Base-by-base conservation (phyloP, 2,329 filamentous ascomycete species). In the Diaporthe helianthi region DNA sequence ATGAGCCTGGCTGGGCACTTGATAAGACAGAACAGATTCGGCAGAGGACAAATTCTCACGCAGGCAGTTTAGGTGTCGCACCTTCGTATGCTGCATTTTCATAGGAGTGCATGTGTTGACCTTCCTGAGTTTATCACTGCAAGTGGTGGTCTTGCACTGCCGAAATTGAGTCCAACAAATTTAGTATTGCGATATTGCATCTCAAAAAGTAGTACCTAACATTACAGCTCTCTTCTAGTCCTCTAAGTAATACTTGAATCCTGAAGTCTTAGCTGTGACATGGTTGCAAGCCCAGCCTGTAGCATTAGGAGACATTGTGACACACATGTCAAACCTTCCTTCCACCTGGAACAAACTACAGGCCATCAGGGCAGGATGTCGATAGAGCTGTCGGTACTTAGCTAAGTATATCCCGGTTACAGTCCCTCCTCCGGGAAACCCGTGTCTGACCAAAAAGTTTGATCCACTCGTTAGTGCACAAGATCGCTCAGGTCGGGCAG, bases 401-500 rank as follows among this genome's bases (percentile, higher is more conserved):
- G n/a, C n/a, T n/a, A n/a, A n/a, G n/a, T n/a, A 44, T 29, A 6
- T 24, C 54, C 54, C n/a, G 36, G 9, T 29, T 6, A 3, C 15
- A 10, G 5, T n/a, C 17, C 36, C 41, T 4, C 5, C 4, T 44
- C 33, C 15, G 17, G n/a, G 22, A 41, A 58, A n/a, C 31, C 12
- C 17, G 15, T n/a, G 38, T 58, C 36, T 41, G 8, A 41, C 15
- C 33, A 58, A 22, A 22, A 22, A 22, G 44, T 47, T 47, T 47
- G 44, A 47, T 47, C 44, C n/a, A 5, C 44, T 47, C 10, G 8
- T 63, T 44, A 65, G 41, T 36, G n/a, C 49, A 65, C 49, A 1
- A 65, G 29, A 15, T 8, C 19, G 29, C 36, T 38, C 49, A 65
- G 41, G 31, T 65, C 49, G 10, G 63, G 63, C 1, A 65, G 51